A percentile compares a stretch with the other conserved stretches of the same genome.
These are phyloP conservation scores for Fusarium liriodendri DNA, from an alignment of 2,329 filamentous ascomycete species.

Conservation along the genomic window DNA sequence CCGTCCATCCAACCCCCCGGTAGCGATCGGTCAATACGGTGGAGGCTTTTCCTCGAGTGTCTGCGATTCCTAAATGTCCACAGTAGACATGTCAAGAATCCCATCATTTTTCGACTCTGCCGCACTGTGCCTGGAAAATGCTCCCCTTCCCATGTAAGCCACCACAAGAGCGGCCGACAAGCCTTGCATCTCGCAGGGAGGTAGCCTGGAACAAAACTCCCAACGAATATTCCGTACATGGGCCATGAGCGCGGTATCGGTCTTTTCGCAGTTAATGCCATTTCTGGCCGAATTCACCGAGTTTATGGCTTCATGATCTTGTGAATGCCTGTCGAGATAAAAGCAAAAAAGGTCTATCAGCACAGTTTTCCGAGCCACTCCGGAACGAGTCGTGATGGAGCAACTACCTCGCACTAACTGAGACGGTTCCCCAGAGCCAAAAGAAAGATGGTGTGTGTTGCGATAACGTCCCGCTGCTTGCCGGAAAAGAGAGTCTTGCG, in stretches of 20 bases:
- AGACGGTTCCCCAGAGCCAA: slow-evolving; percentile 11
- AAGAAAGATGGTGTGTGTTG: slow-evolving; percentile 23
- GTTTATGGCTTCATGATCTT: not conserved
- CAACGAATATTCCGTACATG: slow-evolving; percentile 11
- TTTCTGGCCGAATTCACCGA: slow-evolving; percentile 14
- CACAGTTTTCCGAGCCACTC: slow-evolving; percentile 7
- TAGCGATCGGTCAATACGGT: slow-evolving; percentile 25
- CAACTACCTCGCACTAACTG: slow-evolving; percentile 8
- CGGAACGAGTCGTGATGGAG: not conserved
- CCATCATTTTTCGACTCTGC: slow-evolving; percentile 1
- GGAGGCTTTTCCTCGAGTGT: slow-evolving; percentile 13
- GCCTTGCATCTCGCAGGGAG: slow-evolving; percentile 25
- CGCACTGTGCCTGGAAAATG: slow-evolving; percentile 34
- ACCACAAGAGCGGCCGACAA: slow-evolving; percentile 9
- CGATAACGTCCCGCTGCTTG: slow-evolving; percentile 5
- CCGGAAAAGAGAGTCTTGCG: not conserved
- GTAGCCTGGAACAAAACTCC: slow-evolving; percentile 8
- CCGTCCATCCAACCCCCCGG: slow-evolving; percentile 16
- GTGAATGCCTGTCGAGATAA: slow-evolving; percentile 4
- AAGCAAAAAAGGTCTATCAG: not conserved
- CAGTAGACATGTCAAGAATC: slow-evolving; percentile 11
- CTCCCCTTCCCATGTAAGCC: slow-evolving; percentile 21
- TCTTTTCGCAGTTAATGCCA: slow-evolving; percentile 14
- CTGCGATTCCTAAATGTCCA: slow-evolving; percentile 19
- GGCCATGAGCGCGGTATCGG: slow-evolving; percentile 21